phyloP scores from a whole-genome alignment of 1,139 yeast species.

The Scheffersomyces lignicola region DNA sequence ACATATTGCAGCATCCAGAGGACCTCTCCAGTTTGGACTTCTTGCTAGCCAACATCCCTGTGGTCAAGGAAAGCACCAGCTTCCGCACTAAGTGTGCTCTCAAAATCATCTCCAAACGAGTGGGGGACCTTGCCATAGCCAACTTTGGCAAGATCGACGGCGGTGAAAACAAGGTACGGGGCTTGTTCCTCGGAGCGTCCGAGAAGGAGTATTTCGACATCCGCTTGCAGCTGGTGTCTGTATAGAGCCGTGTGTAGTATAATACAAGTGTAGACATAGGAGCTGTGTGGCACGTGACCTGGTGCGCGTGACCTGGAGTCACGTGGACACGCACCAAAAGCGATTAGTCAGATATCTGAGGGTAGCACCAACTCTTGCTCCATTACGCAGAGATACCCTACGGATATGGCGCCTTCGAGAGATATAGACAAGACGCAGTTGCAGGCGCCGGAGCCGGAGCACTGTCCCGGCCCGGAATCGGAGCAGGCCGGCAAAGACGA shows the following conservation, averaged over 20 bases:
- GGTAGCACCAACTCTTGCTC: too few relatives aligned
- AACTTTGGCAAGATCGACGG: constrained; percentile 14
- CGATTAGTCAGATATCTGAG: too few relatives aligned
- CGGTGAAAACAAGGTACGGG: constrained; percentile 25
- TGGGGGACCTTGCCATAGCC: constrained; percentile 41
- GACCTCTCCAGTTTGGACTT: constrained; percentile 18
- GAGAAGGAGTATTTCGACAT: constrained; percentile 40
- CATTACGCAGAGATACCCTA: too few relatives aligned
- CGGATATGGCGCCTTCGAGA: constrained; percentile 27
- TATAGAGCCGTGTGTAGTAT: constrained; percentile 1
- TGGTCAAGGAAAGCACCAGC: constrained; percentile 27
- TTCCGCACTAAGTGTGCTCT: constrained; percentile 46
- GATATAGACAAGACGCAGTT: constrained; percentile 23
- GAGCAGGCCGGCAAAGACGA: constrained; percentile 91
- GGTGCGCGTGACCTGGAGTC: too few relatives aligned
- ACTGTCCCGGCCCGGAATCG: constrained; percentile 98
- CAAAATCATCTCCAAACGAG: constrained; percentile 50
- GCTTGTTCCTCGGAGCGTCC: constrained; percentile 48
- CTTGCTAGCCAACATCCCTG: constrained; percentile 48
- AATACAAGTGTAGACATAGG: too few relatives aligned
- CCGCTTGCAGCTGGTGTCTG: constrained; percentile 8
- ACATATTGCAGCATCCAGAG: constrained; percentile 20
- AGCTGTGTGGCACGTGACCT: too few relatives aligned
- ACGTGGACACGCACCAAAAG: too few relatives aligned
- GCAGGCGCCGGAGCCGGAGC: constrained; percentile 78